Evolutionary conservation across 805 yeast species (phyloP), one percentile per base, ranked within the genome.

Genomic region (Schwanniomyces yamadae): DNA sequence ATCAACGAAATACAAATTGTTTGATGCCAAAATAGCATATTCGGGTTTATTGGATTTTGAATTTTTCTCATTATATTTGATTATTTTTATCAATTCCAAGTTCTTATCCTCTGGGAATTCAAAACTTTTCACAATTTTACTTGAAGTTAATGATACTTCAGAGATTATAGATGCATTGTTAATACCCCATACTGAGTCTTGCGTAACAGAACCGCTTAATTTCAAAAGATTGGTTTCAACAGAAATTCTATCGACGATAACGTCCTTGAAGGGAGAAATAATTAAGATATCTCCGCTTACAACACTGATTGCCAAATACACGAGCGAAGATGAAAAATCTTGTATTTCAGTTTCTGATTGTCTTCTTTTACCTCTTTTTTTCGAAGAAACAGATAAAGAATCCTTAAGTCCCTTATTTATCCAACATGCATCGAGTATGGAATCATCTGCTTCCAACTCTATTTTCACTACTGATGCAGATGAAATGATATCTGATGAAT

Each of bases 261-360:
- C 68, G 38, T 65, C 68, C 16, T 61, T 57, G 23, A 53, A 46
- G 2, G 80, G 78, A 2, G 77, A 66, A 34, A 67, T 66, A 6
- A 73, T 52, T 33, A 67, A 48, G 19, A 76, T 55, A 33, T 65
- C 72, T 6, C 73, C 72, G 22, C 47, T 49, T 14, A 49, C 51
- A 23, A 64, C 46, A 8, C 56, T 49, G 20, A 66, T 69, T 3
- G 55, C 63, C 28, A 69, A 52, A 33, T 51, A 53, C 13, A 33
- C 33, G n/a, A n/a, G n/a, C 6, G 31, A 28, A 3, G 24, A 10
- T 20, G 30, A 8, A 16, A n/a, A 14, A n/a, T 23, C 15, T 31
- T 5, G 33, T 8, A 29, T 23, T 16, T 32, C 26, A 19, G 27
- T 31, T 8, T 34, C 31, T 14, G 35, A 17, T 7, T 40, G 42